These are phyloP conservation scores for Kwoniella dendrophila DNA, from an alignment of 768 basidiomycete species.

Conservation along the genomic window DNA sequence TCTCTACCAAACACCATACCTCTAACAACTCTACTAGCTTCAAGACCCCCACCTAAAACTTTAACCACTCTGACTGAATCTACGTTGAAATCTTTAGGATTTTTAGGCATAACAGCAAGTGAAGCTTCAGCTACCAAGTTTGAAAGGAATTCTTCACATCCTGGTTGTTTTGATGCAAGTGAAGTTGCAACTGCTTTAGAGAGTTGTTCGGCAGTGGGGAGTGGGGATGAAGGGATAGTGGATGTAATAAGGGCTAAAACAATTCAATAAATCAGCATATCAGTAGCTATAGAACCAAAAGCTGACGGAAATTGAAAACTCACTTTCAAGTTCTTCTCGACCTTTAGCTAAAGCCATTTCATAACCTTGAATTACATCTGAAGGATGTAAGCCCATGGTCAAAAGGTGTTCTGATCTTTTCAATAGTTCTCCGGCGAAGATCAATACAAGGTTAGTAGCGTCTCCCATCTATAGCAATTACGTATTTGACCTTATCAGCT, in stretches of 20 bases:
- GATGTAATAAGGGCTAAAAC: conserved; percentile 35
- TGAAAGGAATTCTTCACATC: conserved; percentile 80
- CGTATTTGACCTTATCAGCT: too few species aligned
- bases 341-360: conserved; percentile 85
- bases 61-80: conserved; percentile 98
- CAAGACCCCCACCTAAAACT: conserved; percentile 92
- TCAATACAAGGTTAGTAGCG: conserved; percentile 91
- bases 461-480: conserved; percentile 93
- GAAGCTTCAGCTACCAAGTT: conserved; percentile 89
- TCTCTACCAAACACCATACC: conserved; percentile 99
- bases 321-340: conserved; percentile 85
- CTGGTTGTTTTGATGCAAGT: conserved; percentile 97
- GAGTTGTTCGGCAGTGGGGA: conserved; percentile 70
- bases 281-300: neutral
- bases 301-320: conserved; percentile 54
- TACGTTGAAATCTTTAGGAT: conserved; percentile 91
- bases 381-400: conserved; percentile 95
- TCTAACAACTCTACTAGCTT: conserved; percentile 80
- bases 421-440: conserved; percentile 90
- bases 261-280: neutral
- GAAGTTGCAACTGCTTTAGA: conserved; percentile 79
- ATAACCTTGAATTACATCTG: conserved; percentile 92
- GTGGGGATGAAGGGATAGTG: conserved; percentile 58
- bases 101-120: conserved; percentile 75
- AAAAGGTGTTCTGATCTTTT: conserved; percentile 90